Base-by-base conservation (phyloP, 148 eudicot genomes). In the Nepenthes mirabilis region DNA sequence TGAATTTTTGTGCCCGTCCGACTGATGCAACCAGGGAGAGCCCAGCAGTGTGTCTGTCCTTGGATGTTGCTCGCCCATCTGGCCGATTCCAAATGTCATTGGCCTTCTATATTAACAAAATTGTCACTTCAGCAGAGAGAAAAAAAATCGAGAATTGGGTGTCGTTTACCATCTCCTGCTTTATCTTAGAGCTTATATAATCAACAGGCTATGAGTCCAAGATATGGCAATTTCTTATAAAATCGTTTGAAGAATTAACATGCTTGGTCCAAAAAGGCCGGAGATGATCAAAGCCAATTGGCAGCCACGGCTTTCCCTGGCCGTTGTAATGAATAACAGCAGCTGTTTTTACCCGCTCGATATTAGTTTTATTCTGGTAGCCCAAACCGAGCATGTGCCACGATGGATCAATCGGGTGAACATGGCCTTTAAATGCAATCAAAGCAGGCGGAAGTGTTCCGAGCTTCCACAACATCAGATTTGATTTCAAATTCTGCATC, bases 361-460 rank as follows among this genome's bases (percentile, higher is more conserved):
- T 78, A 37, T 75, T 78, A 67, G 93, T 86, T 33, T 86, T 82
- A 58, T 79, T 86, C 69, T 94, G 99, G 71, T 94, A 94, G 65
- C 99, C 99, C 75, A 94, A 71, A 45, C 99, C 97, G 37, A 90
- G 93, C 90, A 89, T 73, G 79, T 94, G 99, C 99, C 99, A 94
- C 35, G 93, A 86, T 47, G 95, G 83, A 63, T 89, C 90, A 35
- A 94, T 94, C 3, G 95, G 77, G 53, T 83, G 89, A 68, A 94
- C 86, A 64, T 94, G 84, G 47, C 99, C 99, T 72, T 68, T 86
- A 59, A 94, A 94, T 64, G 97, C 99, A 61, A 94, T 87, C 70
- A 94, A 74, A 55, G 99, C 99, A 13, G 99, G 99, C 14, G 97
- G 99, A 23, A 89, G 79, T 40, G 99, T 94, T 67, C 99, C 97